These are phyloP conservation scores for Pseudogymnoascus sp. DNA, from an alignment of 2,329 filamentous ascomycete genomes.

Conservation along the genomic window DNA sequence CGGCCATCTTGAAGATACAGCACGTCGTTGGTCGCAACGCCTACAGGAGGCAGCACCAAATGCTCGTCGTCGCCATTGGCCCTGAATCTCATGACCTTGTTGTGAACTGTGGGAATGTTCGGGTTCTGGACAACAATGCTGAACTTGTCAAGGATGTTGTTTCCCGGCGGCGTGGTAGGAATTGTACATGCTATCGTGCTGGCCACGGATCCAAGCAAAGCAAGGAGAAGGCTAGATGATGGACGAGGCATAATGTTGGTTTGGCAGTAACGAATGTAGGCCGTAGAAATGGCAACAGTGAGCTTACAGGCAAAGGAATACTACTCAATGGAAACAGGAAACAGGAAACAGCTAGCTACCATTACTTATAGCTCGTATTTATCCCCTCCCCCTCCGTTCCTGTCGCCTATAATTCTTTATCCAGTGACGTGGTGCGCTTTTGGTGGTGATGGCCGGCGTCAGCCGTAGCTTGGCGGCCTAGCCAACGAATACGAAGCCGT, in stretches of 20 bases:
- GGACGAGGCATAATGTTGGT: neutral
- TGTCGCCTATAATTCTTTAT: neutral
- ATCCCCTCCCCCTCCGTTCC: neutral
- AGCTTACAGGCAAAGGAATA: neutral
- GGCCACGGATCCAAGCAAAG: constrained; percentile 19
- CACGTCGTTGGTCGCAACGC: constrained; percentile 31
- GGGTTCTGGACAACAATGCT: constrained; percentile 33
- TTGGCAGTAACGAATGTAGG: neutral
- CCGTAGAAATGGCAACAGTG: neutral
- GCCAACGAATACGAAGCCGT: neutral
- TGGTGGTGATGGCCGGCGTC: neutral
- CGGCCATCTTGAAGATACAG: constrained; percentile 32
- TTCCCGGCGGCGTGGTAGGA: constrained; percentile 25
- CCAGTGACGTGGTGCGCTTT: neutral
- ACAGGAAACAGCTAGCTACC: neutral
- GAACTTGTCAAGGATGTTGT: constrained; percentile 30
- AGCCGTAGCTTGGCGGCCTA: constrained; percentile 1
- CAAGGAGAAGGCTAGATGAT: constrained; percentile 5
- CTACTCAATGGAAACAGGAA: neutral
- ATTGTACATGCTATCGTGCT: constrained; percentile 26
- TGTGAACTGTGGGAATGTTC: constrained; percentile 31
- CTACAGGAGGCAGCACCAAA: constrained; percentile 33
- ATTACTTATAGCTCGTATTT: constrained; percentile 5
- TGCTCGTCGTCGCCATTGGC: constrained; percentile 35
- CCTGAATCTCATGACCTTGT: constrained; percentile 33